phyloP scores from a whole-genome alignment of 352 stramenopile species.

The Phytophthora aleatoria region DNA sequence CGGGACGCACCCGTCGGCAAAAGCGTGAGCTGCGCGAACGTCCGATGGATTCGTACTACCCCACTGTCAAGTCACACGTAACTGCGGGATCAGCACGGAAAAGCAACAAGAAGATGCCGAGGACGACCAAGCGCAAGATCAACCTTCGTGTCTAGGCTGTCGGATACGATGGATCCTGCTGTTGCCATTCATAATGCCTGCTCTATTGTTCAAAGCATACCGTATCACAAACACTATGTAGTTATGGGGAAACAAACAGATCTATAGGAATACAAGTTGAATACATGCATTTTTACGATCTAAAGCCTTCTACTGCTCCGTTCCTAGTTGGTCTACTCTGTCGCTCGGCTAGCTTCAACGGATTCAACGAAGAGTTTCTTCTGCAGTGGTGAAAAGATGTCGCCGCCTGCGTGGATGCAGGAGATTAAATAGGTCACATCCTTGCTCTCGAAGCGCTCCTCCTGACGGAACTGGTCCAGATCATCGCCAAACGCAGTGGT shows the following conservation, averaged over 20 bases:
- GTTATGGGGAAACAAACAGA: constrained; percentile 23
- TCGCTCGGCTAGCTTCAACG: constrained; percentile 25
- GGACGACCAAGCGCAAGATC: constrained; percentile 32
- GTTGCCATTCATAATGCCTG: background rate
- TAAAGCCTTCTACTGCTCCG: constrained; percentile 7
- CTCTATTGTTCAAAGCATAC: constrained; percentile 14
- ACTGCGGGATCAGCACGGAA: constrained; percentile 22
- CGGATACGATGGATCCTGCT: constrained; percentile 11
- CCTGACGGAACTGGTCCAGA: constrained; percentile 83
- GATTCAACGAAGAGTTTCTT: constrained; percentile 85
- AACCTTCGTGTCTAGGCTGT: constrained; percentile 26
- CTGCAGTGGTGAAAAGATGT: constrained; percentile 84
- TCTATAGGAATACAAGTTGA: constrained; percentile 35
- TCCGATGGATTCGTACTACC: constrained; percentile 80
- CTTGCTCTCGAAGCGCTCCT: constrained; percentile 86
- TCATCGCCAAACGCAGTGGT: constrained; percentile 84
- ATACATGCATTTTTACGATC: constrained; percentile 36
- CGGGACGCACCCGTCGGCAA: constrained; percentile 75
- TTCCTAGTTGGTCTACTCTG: constrained; percentile 14
- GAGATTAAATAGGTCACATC: constrained; percentile 91
- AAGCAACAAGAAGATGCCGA: constrained; percentile 26
- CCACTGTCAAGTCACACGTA: constrained; percentile 62
- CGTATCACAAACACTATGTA: constrained; percentile 28
- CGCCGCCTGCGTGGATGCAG: constrained; percentile 78
- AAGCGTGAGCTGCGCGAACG: constrained; percentile 59